A percentile compares a stretch with the other conserved stretches of the same genome.
Evolutionary conservation across 192 early-diverging fungal genomes (phyloP).

Genomic region (Rhizophagus sp.): DNA sequence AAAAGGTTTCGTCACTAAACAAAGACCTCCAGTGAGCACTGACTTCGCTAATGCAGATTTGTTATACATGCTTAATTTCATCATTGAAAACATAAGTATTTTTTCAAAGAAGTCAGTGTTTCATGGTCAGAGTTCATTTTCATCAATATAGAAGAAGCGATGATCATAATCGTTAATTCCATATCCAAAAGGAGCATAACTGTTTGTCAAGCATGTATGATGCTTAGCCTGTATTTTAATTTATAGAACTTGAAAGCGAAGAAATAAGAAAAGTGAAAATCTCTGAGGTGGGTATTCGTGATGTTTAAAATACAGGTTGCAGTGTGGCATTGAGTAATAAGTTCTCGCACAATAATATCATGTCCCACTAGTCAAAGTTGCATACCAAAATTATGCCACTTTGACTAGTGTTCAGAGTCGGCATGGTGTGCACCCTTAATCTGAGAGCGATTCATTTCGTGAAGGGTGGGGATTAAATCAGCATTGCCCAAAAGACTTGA

Average conservation of each 20-base stretch:
- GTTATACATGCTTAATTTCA: conserved; percentile 21
- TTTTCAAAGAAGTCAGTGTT: not conserved
- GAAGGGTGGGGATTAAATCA: conserved; percentile 10
- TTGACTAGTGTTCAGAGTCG: conserved; percentile 20
- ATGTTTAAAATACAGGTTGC: conserved; percentile 8
- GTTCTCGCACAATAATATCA: conserved; percentile 18
- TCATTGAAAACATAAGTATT: conserved; percentile 17
- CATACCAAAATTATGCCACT: no score
- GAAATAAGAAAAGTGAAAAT: not conserved
- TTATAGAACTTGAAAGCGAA: conserved; percentile 2
- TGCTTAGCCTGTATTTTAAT: conserved; percentile 6
- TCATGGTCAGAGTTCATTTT: conserved; percentile 17
- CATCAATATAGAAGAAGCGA: conserved; percentile 17
- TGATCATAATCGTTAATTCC: no score
- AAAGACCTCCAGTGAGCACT: conserved; percentile 9
- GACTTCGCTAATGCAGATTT: conserved; percentile 26
- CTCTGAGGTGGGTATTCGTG: conserved; percentile 9
- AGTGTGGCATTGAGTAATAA: conserved; percentile 21
- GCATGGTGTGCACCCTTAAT: conserved; percentile 18
- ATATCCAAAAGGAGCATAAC: no score
- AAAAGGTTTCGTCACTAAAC: conserved; percentile 2
- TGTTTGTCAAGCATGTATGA: no score
- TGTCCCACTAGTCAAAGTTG: no score
- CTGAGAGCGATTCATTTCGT: conserved; percentile 14
- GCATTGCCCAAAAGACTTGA: not conserved